Evolutionary conservation across 2,329 filamentous ascomycete genomes (phyloP), one percentile per base, ranked within the genome.

Genomic region (Pestalotiopsis sp.): DNA sequence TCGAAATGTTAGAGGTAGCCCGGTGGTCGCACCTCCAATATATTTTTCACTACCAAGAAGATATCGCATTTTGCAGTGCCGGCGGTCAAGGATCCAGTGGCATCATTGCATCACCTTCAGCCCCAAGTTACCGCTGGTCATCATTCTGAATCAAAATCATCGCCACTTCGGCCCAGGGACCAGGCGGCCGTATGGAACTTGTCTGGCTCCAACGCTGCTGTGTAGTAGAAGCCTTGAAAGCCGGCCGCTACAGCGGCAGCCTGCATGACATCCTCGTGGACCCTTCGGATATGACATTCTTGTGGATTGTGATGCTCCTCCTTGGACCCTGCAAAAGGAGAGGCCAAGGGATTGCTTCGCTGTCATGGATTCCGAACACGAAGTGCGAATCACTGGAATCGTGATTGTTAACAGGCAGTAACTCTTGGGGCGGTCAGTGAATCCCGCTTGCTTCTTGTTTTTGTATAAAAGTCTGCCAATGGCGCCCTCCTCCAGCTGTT

Each of bases 241-340:
- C 63, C 66, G 45, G 67, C 63, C 52, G 67, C 57, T 62, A 62
- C 63, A 57, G 7, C 67, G 67, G 67, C 17, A 62, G 23, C 38
- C 63, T 66, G 41, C 67, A 68, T 65, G 20, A 41, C 45, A 17
- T 36, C 38, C 57, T 68, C 67, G 63, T 66, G 67, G 39, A 31
- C 59, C 60, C 14, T 36, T 38, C 41, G 63, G 45, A 36, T 39
- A 17, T 31, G 45, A 36, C 20, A 23, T 20, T 27, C 38, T 45
- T 65, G 25, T 39, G 27, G 9, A 23, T 31, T 38, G 60, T 39
- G 60, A 62, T 62, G 45, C 17, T 52, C 45, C 45, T 60, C 3
- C 57, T 59, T 59, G 57, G 20, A 60, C 57, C 45, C 14, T n/a
- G 45, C n/a, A 52, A 4, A 20, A 52, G 45, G 17, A 52, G 17